These are phyloP conservation scores for Spirogloea muscicola DNA, from an alignment of 139 green algal species.

Conservation along the genomic window DNA sequence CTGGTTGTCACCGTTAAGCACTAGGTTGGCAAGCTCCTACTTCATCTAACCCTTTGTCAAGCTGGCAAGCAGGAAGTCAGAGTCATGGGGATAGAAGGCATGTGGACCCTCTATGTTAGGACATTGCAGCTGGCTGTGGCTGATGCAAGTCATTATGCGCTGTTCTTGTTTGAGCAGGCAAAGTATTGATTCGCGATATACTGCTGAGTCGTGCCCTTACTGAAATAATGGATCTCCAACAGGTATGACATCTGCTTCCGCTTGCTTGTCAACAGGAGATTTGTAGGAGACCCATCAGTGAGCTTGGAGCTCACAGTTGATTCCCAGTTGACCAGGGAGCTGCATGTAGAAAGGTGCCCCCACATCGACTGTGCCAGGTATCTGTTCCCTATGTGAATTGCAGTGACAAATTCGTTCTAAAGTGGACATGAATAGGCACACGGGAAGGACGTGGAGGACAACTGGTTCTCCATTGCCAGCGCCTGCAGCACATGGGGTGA, in stretches of 20 bases:
- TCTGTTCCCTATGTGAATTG: not conserved
- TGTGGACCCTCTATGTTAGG: not conserved
- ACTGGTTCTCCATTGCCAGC: conserved; percentile 22
- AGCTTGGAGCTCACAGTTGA: not conserved
- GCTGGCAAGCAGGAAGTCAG: too few species aligned
- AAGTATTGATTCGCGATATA: conserved; percentile 32
- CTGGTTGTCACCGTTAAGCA: too few species aligned
- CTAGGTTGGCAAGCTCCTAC: too few species aligned
- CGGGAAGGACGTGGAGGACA: not conserved
- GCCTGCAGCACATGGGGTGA: not conserved
- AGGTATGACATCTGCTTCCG: conserved; percentile 12
- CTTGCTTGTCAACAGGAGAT: not conserved
- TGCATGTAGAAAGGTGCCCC: not conserved
- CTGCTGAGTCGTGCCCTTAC: conserved; percentile 28
- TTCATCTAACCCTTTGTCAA: too few species aligned
- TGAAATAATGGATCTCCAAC: conserved; percentile 39
- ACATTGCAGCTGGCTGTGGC: not conserved
- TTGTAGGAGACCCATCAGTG: too few species aligned
- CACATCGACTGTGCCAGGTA: not conserved
- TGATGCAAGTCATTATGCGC: not conserved
- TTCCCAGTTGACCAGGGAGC: not conserved
- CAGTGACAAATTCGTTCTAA: not conserved
- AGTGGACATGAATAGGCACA: not conserved
- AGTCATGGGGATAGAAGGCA: too few species aligned
- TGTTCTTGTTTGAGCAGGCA: conserved; percentile 5